Conservation (phyloP, 352 stramenopile genomes). For the Pythium rishiriense region DNA sequence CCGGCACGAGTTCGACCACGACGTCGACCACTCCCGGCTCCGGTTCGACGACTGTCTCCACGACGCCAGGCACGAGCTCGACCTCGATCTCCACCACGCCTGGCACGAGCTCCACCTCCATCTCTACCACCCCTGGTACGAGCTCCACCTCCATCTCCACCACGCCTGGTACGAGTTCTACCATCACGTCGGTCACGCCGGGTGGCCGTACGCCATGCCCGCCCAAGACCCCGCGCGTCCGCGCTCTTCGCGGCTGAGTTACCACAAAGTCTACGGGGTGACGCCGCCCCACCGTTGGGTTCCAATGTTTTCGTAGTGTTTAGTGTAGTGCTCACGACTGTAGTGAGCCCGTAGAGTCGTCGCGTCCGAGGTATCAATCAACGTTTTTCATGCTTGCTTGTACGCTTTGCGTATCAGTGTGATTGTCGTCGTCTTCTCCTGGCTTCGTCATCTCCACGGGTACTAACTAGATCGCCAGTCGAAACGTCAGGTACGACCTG, state of each 20-base stretch:
- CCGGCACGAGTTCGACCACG: not conserved
- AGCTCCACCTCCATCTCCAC: slow-evolving; percentile 1
- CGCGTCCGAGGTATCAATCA: too few species aligned
- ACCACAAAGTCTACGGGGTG: too few species aligned
- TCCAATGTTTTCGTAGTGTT: not conserved
- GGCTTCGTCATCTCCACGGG: too few species aligned
- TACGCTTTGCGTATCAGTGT: too few species aligned
- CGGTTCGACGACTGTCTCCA: not conserved
- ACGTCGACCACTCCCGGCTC: not conserved
- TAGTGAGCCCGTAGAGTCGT: too few species aligned
- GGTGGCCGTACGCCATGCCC: not conserved
- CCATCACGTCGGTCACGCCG: not conserved
- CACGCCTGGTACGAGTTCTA: not conserved
- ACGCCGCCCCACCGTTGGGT: not conserved
- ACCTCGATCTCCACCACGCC: slow-evolving; percentile 1
- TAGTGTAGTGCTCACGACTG: too few species aligned
- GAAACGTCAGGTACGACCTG: too few species aligned
- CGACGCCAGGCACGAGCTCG: not conserved
- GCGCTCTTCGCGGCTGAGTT: not conserved
- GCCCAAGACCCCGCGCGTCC: not conserved
- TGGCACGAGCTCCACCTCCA: too few species aligned
- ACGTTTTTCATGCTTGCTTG: too few species aligned
- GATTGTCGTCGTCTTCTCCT: too few species aligned
- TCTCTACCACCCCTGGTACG: too few species aligned
- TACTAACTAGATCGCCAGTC: too few species aligned